Conservation (phyloP, 1,284 basidiomycete genomes). For the Naganishia albida region DNA sequence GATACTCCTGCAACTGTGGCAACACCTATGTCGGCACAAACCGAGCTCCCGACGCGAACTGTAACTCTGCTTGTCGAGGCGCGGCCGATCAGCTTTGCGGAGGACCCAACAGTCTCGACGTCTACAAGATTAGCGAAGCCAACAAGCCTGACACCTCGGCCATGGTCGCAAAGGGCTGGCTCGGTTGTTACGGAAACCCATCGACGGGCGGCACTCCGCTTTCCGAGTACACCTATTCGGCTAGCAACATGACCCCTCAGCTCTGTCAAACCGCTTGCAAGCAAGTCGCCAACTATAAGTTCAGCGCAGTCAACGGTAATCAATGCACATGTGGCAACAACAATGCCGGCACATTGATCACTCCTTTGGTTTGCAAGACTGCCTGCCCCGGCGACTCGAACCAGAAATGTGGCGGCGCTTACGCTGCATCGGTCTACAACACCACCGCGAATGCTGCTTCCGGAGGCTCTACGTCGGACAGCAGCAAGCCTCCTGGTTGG, state of each 20-base stretch:
- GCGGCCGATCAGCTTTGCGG: constrained; percentile 29
- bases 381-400: constrained; percentile 42
- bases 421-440: constrained; percentile 39
- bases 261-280: constrained; percentile 36
- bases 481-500: constrained; percentile 27
- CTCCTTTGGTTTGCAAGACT: constrained; percentile 37
- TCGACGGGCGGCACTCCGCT: constrained; percentile 27
- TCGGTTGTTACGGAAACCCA: constrained; percentile 33
- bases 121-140: constrained; percentile 28
- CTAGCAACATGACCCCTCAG: constrained; percentile 36
- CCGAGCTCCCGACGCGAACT: constrained; percentile 34
- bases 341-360: constrained; percentile 25
- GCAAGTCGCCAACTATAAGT: constrained; percentile 27
- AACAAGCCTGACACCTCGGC: constrained; percentile 3
- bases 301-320: constrained; percentile 12
- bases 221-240: constrained; percentile 34
- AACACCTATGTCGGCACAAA: constrained; percentile 34
- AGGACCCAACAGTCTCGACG: constrained; percentile 24
- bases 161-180: constrained; percentile 29
- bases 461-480: not conserved
- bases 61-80: constrained; percentile 35
- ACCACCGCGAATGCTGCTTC: constrained; percentile 28
- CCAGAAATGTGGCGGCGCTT: constrained; percentile 40
- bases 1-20: constrained; percentile 40
- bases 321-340: constrained; percentile 39